Base-by-base conservation (phyloP, 2,329 filamentous ascomycete genomes). In the Talaromyces sp. region DNA sequence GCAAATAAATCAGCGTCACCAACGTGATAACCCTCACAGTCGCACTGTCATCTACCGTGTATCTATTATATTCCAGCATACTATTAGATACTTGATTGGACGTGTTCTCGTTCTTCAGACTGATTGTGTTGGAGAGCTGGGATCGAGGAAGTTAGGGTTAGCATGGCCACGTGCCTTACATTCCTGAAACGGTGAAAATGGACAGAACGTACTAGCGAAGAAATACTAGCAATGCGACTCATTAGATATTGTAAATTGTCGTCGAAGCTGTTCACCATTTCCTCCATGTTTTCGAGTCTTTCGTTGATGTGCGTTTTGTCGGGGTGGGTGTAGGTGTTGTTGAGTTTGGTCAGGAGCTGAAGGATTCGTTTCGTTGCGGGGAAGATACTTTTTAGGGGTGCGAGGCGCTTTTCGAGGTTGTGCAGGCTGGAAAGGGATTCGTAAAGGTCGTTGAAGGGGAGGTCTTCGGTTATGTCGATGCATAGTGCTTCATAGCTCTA, bases 1-100 rank as follows among this genome's bases (percentile, higher is more conserved):
- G 78, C 0, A 76, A 69, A 66, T 73, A 76, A 7, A 74, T 72
- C 16, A 76, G 50, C 2, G 73, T 73, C 10, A 75, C 70, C 1
- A 73, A 63, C 3, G 74, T 75, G 10, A 75, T 70, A 3, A 73
- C 69, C 3, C 71, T 67, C 1, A 75, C 72, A 0, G 72, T 73
- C 2, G 68, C 68, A 27, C 65, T 70, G 43, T 75, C 73, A 52
- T 73, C 70, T 7, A 74, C 68, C 4, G 56, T 43, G n/a, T 31
- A 59, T 27, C 19, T 41, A 5, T 39, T 59, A 16, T 24, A 43
- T 19, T 59, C 27, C 31, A 59, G n/a, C 56, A 59, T 59, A 41
- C 37, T 66, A 13, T 41, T 59, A 7, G 35, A 43, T 22, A 43
- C 35, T 59, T 59, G 24, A 59, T 10, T 43, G 13, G 62, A 16